These are phyloP conservation scores for Astraeus odoratus DNA, from an alignment of 768 basidiomycete species.

Conservation along the genomic window DNA sequence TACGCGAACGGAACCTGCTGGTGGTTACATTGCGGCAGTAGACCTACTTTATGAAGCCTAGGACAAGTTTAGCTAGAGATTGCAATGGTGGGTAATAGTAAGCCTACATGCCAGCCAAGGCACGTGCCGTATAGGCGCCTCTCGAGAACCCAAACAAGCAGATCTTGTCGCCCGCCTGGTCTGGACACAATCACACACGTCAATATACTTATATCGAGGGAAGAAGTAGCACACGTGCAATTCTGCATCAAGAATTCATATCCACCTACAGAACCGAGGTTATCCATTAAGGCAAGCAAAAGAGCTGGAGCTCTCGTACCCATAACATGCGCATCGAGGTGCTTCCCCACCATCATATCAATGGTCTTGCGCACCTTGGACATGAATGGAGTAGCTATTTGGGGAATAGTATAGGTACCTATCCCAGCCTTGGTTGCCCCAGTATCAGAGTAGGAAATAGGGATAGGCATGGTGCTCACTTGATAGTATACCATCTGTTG, in stretches of 20 bases:
- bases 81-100: not conserved
- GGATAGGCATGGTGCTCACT: constrained; percentile 26
- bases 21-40: constrained; percentile 62
- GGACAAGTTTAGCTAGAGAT: not conserved
- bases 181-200: constrained; percentile 23
- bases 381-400: constrained; percentile 52
- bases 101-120: constrained; percentile 63
- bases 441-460: not conserved
- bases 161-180: constrained; percentile 63
- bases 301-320: constrained; percentile 28
- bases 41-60: constrained; percentile 64
- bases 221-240: constrained; percentile 32
- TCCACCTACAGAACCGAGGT: constrained; percentile 36
- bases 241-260: constrained; percentile 79
- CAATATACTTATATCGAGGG: not conserved
- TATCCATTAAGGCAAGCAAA: constrained; percentile 1
- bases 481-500: constrained; percentile 75
- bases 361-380: constrained; percentile 48
- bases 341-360: constrained; percentile 54
- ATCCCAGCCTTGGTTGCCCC: constrained; percentile 50
- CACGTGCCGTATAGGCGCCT: constrained; percentile 66
- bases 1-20: constrained; percentile 74
- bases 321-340: constrained; percentile 70
- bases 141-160: constrained; percentile 79
- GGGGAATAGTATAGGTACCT: constrained; percentile 61